A percentile compares a stretch with the other conserved stretches of the same genome.
These are phyloP conservation scores for Aspergillus clavatus DNA, from an alignment of 2,329 filamentous ascomycete species.

Conservation along the genomic window DNA sequence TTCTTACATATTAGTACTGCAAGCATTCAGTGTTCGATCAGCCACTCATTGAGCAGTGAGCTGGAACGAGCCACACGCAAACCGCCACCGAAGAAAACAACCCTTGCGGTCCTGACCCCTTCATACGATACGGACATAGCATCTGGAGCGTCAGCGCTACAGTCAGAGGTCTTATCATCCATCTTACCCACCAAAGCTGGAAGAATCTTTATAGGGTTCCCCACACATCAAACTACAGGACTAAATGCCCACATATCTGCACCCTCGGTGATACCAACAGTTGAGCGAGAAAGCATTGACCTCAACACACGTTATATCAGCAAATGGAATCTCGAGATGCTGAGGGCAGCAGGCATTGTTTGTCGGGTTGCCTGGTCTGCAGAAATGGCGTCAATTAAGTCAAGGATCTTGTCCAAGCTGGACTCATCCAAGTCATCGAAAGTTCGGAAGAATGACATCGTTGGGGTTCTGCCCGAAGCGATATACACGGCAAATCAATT, in stretches of 20 bases:
- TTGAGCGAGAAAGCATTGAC: conserved; percentile 94
- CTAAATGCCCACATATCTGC: conserved; percentile 91
- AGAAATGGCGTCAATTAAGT: conserved; percentile 74
- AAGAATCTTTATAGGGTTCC: conserved; percentile 94
- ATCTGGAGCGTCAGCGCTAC: conserved; percentile 51
- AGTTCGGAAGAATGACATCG: conserved; percentile 60
- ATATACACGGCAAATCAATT: conserved; percentile 83
- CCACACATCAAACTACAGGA: conserved; percentile 94
- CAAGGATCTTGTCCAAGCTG: conserved; percentile 48
- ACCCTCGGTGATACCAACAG: conserved; percentile 92
- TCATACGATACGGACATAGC: conserved; percentile 77
- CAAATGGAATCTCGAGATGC: conserved; percentile 91
- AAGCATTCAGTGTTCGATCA: conserved; percentile 70
- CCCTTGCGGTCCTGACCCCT: conserved; percentile 80
- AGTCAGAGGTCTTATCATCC: conserved; percentile 74
- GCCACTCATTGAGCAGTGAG: conserved; percentile 69
- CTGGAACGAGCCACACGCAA: conserved; percentile 96
- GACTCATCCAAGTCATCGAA: conserved; percentile 41
- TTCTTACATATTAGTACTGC: conserved; percentile 87
- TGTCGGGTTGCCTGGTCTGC: conserved; percentile 81
- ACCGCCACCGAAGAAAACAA: conserved; percentile 81
- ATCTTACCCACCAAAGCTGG: conserved; percentile 86
- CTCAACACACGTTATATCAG: conserved; percentile 92
- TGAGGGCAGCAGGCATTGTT: conserved; percentile 84
- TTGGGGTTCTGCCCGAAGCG: conserved; percentile 68